A percentile compares a stretch with the other conserved stretches of the same genome.
These are phyloP conservation scores for Flueggea neowawraea DNA, from an alignment of 441 rosid genomes.

Conservation along the genomic window DNA sequence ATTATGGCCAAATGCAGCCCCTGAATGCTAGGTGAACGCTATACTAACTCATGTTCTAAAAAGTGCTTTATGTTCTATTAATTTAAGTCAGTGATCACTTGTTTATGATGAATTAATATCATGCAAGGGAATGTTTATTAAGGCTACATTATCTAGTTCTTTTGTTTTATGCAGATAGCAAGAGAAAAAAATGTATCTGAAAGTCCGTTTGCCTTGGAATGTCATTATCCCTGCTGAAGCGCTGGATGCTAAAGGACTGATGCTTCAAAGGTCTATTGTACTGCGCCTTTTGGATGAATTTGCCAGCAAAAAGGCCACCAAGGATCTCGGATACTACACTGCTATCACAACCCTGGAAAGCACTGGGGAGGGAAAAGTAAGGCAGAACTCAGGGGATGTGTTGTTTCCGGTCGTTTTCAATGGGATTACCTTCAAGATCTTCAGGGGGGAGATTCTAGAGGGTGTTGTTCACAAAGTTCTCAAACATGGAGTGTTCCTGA, in stretches of 20 bases:
- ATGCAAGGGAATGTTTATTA: no score
- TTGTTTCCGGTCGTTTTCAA: slow-evolving; percentile 71
- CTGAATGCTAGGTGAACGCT: no score
- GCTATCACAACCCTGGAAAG: slow-evolving; percentile 57
- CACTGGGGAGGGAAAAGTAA: slow-evolving; percentile 73
- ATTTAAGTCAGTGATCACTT: no score
- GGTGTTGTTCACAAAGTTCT: slow-evolving; percentile 71
- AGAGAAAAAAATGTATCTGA: slow-evolving; percentile 49
- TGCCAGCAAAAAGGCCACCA: slow-evolving; percentile 59
- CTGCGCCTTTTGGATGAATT: slow-evolving; percentile 58
- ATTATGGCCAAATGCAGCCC: no score
- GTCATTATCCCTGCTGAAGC: slow-evolving; percentile 63
- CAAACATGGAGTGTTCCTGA: slow-evolving; percentile 80
- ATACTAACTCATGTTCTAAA: no score
- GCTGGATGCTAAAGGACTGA: slow-evolving; percentile 57
- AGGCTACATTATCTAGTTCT: no score
- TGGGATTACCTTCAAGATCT: slow-evolving; percentile 73
- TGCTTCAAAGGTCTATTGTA: slow-evolving; percentile 64
- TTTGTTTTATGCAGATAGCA: slow-evolving; percentile 20
- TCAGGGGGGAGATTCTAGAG: slow-evolving; percentile 66
- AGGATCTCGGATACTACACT: slow-evolving; percentile 65
- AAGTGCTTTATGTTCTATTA: no score
- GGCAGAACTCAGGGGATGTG: slow-evolving; percentile 69
- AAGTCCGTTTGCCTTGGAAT: slow-evolving; percentile 77
- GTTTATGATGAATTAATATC: no score